Evolutionary conservation across 1,284 basidiomycete species (phyloP).

Genomic region (Coriolopsis trogii): DNA sequence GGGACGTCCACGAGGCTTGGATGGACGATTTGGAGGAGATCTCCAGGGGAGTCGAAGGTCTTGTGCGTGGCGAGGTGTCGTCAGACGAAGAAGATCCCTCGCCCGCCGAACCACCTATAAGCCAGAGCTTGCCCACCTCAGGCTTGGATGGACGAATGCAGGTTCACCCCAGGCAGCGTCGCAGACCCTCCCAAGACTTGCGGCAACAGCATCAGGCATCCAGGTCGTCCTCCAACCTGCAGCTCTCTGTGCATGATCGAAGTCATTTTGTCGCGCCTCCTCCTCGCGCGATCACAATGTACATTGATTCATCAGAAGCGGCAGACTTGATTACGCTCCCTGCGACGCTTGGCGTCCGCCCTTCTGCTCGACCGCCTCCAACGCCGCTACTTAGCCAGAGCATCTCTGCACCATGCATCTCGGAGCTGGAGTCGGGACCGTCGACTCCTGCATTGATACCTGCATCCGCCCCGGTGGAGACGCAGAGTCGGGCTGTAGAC

Average conservation of each 20-base stretch:
- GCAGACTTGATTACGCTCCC: constrained; percentile 60
- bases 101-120: constrained; percentile 40
- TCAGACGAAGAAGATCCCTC: constrained; percentile 24
- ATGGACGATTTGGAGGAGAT: constrained; percentile 64
- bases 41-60: constrained; percentile 56
- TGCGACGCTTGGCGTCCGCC: constrained; percentile 68
- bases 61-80: constrained; percentile 42
- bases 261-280: constrained; percentile 61
- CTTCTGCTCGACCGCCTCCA: constrained; percentile 41
- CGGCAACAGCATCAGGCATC: constrained; percentile 21
- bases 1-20: constrained; percentile 54
- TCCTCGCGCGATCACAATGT: constrained; percentile 75
- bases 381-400: constrained; percentile 34
- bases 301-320: constrained; percentile 58
- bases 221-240: constrained; percentile 41
- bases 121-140: constrained; percentile 52
- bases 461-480: constrained; percentile 15
- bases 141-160: constrained; percentile 24
- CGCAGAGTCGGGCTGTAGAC: constrained; percentile 26
- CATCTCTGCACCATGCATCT: constrained; percentile 4
- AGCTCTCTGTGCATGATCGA: constrained; percentile 52
- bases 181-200: constrained; percentile 54
- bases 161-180: constrained; percentile 33
- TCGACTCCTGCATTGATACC: too few relatives aligned
- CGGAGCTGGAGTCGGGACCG: constrained; percentile 24